Conservation (phyloP, 2,329 filamentous ascomycete genomes). For the Sporothrix pseudoabietina region DNA sequence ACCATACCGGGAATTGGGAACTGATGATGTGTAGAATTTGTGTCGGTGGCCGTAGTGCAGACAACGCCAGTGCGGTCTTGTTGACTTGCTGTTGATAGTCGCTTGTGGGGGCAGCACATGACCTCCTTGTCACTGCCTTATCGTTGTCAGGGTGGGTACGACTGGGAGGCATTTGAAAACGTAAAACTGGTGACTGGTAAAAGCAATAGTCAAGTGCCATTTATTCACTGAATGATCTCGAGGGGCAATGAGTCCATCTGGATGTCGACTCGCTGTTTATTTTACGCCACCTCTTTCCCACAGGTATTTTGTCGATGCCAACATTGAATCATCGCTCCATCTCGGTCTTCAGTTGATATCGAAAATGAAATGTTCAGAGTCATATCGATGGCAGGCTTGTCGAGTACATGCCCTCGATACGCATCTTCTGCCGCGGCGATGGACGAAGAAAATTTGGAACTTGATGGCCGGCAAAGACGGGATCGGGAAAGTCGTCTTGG, state of each 20-base stretch:
- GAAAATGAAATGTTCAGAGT: neutral
- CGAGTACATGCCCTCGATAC: neutral
- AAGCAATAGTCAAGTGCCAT: neutral
- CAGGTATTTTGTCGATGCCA: neutral
- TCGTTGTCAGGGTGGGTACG: neutral
- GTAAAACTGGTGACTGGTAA: neutral
- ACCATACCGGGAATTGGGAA: neutral
- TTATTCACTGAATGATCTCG: neutral
- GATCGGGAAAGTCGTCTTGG: neutral
- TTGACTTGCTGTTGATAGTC: neutral
- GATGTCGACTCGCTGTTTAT: neutral
- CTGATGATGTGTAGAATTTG: neutral
- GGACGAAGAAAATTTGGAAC: too few species aligned
- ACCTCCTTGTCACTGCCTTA: neutral
- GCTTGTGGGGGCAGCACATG: neutral
- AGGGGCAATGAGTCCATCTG: neutral
- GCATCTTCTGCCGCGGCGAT: neutral
- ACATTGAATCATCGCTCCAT: neutral
- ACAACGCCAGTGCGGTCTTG: neutral
- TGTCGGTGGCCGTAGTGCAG: neutral
- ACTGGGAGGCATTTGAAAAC: neutral
- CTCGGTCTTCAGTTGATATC: neutral
- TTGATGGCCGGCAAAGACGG: too few species aligned
- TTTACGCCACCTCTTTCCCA: neutral
- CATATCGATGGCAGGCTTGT: neutral